Percentiles rank a stretch among this genome's conserved stretches.
These are phyloP conservation scores for Salix caprea DNA, from an alignment of 345 rosid species.

Conservation along the genomic window DNA sequence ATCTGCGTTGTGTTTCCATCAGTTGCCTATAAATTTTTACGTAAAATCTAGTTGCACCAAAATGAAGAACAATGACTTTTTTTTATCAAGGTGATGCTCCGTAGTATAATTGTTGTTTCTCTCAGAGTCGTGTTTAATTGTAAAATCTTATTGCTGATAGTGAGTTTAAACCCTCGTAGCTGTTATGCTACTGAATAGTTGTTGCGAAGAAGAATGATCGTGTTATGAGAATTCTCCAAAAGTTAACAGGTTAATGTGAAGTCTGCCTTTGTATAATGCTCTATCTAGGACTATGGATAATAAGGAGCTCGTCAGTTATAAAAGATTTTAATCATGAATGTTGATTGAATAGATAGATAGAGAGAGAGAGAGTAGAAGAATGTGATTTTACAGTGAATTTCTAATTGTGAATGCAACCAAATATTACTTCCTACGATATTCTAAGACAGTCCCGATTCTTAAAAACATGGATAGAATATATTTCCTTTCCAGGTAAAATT, in stretches of 20 bases:
- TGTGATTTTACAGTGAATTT: neutral
- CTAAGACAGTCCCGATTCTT: neutral
- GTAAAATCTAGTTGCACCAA: neutral
- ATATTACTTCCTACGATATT: neutral
- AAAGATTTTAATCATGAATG: neutral
- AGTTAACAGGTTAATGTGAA: neutral
- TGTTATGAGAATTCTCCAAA: neutral
- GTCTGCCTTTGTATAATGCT: neutral
- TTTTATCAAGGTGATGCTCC: neutral
- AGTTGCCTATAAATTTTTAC: neutral
- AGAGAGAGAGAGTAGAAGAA: neutral
- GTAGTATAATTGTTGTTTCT: neutral
- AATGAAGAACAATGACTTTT: neutral
- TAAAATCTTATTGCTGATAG: neutral
- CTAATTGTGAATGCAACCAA: neutral
- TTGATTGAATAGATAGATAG: neutral
- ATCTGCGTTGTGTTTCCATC: too few species aligned
- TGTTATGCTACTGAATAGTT: neutral
- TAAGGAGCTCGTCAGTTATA: neutral
- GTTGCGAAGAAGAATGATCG: neutral
- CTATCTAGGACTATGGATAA: neutral
- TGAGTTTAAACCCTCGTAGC: neutral
- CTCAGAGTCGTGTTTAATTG: neutral
- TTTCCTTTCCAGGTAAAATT: neutral
- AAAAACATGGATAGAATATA: neutral